Evolutionary conservation across 257 asterid species (phyloP), one percentile per base, ranked within the genome.

Genomic region (Ilex aquifolium): DNA sequence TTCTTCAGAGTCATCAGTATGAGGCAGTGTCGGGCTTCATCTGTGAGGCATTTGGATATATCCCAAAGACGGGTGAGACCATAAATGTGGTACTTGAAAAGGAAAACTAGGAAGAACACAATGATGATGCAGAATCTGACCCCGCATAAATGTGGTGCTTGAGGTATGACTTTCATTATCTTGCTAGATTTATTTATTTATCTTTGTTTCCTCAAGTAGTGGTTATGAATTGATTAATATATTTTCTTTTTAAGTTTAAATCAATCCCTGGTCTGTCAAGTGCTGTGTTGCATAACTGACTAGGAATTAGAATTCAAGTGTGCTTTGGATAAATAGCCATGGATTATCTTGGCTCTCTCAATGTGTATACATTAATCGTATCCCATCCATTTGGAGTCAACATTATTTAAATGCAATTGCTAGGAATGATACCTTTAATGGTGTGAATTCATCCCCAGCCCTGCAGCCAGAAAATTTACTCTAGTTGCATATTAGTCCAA

Each of bases 21-120:
- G 99, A 93, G 77, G 87, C 97, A 14, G 99, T 93, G 64, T 90
- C 99, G 13, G 99, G 99, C 50, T 93, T 89, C 76, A 85, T 93
- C 31, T 93, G 99, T 44, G 99, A 93, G 82, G 97, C 95, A 76
- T 93, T 93, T 42, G 99, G 99, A 51, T 93, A 93, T 70, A 93
- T 89, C 67, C 99, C 99, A 4, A 87, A 94, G 74, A 87, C 99
- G 30, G 97, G 99, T 30, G 99, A 93, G 79, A 89, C 90, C 52
- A 82, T 85, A 65, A 82, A 87, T 72, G 94, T 93, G 59, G 85
- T 85, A 39, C 85, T 93, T 60, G 97, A 90, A 80, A 87, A 80
- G 71, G 90, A 61, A 70, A 78, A 21, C 27, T 21, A 21, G n/a
- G n/a, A n/a, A 21, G 27, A 21, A 21, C 27, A 72, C 64, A 84